Percentiles rank a stretch among this genome's conserved stretches.
phyloP scores from a whole-genome alignment of 2,329 filamentous ascomycete species.

The Exophiala oligosperma region DNA sequence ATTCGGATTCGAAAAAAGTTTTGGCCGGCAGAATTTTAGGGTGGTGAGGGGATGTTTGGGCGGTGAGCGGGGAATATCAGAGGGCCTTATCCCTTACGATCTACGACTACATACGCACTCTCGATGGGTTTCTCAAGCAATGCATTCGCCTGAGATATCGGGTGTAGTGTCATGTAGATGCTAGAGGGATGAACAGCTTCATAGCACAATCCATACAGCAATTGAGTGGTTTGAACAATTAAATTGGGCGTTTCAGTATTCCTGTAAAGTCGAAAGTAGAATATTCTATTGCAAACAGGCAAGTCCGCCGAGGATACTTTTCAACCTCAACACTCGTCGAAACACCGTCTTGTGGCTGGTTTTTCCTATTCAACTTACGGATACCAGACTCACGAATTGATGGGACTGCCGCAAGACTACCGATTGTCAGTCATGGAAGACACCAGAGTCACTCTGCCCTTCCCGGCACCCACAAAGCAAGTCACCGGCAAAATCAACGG shows the following conservation, averaged over 20 bases:
- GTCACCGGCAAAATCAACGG: constrained; percentile 65
- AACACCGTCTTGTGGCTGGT: no score
- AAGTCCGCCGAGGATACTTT: no score
- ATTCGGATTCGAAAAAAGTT: neutral
- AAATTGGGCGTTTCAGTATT: no score
- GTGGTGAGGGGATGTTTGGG: constrained; percentile 10
- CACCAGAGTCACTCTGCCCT: constrained; percentile 48
- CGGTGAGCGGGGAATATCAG: neutral
- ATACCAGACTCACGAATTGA: neutral
- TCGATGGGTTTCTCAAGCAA: no score
- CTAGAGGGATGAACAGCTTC: neutral
- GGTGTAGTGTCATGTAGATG: neutral
- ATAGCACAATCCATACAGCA: neutral
- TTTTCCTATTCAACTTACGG: no score
- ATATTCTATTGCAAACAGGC: no score
- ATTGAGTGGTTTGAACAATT: no score
- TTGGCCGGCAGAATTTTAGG: constrained; percentile 15
- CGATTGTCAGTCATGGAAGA: constrained; percentile 17
- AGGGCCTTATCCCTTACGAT: no score
- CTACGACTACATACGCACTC: no score
- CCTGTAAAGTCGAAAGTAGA: no score
- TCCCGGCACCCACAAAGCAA: constrained; percentile 65
- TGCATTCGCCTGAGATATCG: neutral
- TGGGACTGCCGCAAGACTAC: constrained; percentile 23
- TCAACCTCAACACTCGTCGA: no score